A percentile compares a stretch with the other conserved stretches of the same genome.
phyloP scores from a whole-genome alignment of 345 rosid genomes.

The thale cress (Arabidopsis thaliana) region DNA sequence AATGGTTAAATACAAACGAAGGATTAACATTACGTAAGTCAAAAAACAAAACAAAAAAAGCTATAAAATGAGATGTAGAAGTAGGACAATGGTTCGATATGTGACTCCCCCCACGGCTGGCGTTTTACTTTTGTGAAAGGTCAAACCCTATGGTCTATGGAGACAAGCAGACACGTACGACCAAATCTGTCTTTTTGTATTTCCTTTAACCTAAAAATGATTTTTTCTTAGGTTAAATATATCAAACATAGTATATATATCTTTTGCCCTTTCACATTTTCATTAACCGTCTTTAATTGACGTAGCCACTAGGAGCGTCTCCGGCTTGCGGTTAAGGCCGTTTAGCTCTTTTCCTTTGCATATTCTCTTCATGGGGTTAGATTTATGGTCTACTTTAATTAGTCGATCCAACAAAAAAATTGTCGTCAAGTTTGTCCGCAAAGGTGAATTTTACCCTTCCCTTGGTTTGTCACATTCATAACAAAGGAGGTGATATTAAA shows the following conservation, averaged over 20 bases:
- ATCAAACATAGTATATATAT: background rate
- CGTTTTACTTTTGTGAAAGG: slow-evolving; percentile 45
- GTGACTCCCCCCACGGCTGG: slow-evolving; percentile 38
- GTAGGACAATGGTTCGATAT: slow-evolving; percentile 1
- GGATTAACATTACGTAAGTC: background rate
- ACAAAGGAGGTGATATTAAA: too few relatives aligned
- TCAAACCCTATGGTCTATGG: slow-evolving; percentile 38
- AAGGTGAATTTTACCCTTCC: background rate
- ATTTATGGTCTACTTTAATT: too few relatives aligned
- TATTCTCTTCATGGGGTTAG: background rate
- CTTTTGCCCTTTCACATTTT: slow-evolving; percentile 10
- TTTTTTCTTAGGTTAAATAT: background rate
- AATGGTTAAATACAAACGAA: background rate
- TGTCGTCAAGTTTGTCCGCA: background rate
- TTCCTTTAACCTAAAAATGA: background rate
- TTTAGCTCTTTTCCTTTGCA: background rate
- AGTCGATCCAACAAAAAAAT: background rate
- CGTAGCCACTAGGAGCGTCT: background rate
- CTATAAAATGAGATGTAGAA: background rate
- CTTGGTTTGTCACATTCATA: background rate
- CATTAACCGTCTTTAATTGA: slow-evolving; percentile 4
- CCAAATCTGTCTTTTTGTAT: slow-evolving; percentile 18
- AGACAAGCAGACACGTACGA: slow-evolving; percentile 41
- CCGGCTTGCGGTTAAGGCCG: background rate
- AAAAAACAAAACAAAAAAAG: background rate